Conservation (phyloP, 1,284 basidiomycete genomes). For the Puccinia brachypodii region DNA sequence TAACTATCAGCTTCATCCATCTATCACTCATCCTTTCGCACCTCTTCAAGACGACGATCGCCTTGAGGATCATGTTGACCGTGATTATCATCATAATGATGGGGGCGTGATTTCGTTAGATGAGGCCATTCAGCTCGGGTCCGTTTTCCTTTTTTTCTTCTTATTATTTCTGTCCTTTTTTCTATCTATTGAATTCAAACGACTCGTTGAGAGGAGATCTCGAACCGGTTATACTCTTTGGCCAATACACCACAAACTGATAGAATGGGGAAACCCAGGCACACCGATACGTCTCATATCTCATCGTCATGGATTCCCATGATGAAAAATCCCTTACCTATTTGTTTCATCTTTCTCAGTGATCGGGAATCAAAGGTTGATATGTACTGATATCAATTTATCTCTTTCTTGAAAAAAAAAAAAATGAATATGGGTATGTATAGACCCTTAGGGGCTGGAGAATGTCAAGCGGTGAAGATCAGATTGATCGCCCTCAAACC, state of each 20-base stretch:
- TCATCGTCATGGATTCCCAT: neutral
- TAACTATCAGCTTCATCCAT: neutral
- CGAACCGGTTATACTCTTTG: neutral
- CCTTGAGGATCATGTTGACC: neutral
- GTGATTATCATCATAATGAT: neutral
- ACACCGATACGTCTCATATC: too few relatives aligned
- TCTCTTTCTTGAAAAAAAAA: neutral
- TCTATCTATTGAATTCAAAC: neutral
- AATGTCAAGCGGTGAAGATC: constrained; percentile 27
- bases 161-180: neutral
- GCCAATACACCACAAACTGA: too few relatives aligned
- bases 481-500: constrained; percentile 24
- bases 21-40: neutral
- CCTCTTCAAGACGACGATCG: neutral
- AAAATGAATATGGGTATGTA: neutral
- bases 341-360: too few relatives aligned
- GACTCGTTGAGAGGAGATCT: neutral
- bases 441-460: constrained; percentile 12
- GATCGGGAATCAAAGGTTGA: neutral
- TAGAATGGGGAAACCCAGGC: too few relatives aligned
- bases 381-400: neutral
- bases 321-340: too few relatives aligned
- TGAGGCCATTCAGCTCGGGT: constrained; percentile 17
- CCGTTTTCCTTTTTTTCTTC: too few relatives aligned
- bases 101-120: constrained; percentile 13